Evolutionary conservation across 345 rosid species (phyloP).

Genomic region (Abelmoschus esculentus): DNA sequence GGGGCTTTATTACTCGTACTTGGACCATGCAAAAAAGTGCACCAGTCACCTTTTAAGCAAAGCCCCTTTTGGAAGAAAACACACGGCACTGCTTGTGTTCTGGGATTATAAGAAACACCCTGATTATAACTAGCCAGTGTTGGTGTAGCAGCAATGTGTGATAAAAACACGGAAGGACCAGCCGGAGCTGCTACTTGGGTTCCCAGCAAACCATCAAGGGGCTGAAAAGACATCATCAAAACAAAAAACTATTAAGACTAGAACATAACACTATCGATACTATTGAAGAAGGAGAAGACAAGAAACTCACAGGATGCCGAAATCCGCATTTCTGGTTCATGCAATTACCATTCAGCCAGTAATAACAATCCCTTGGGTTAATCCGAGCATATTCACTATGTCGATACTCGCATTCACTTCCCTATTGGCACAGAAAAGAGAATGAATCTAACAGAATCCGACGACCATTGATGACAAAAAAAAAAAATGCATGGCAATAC

Average conservation of each 20-base stretch:
- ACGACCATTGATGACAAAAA: neutral
- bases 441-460: constrained; percentile 7
- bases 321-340: constrained; percentile 86
- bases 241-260: neutral
- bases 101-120: constrained; percentile 28
- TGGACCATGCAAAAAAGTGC: constrained; percentile 70
- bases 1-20: constrained; percentile 35
- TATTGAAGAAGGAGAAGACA: neutral
- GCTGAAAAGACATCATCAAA: constrained; percentile 42
- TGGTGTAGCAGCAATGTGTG: constrained; percentile 12
- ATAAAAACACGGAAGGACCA: constrained; percentile 32
- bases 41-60: constrained; percentile 80
- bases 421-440: constrained; percentile 33
- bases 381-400: constrained; percentile 95
- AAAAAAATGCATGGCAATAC: neutral
- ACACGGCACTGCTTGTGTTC: constrained; percentile 69
- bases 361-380: constrained; percentile 92
- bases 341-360: constrained; percentile 87
- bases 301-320: constrained; percentile 82
- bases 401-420: constrained; percentile 91
- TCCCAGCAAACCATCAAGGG: constrained; percentile 82
- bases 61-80: constrained; percentile 74
- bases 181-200: constrained; percentile 39
- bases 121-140: constrained; percentile 13
- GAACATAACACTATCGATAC: neutral